A percentile compares a stretch with the other conserved stretches of the same genome.
These are phyloP conservation scores for Monilinia vaccinii-corymbosi DNA, from an alignment of 2,329 filamentous ascomycete genomes.

Conservation along the genomic window DNA sequence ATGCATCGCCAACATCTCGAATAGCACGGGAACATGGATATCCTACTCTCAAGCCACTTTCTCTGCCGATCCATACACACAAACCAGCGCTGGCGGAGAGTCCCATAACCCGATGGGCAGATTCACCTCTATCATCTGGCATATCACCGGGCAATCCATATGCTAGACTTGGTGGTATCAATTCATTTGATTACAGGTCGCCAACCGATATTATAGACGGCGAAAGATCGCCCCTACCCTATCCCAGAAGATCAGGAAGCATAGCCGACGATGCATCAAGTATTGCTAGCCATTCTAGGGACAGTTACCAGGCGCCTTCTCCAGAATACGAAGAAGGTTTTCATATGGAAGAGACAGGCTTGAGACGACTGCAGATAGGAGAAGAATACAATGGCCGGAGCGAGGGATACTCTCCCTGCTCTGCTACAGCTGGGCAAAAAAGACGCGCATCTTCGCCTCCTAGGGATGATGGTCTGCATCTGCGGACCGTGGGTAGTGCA, in stretches of 20 bases:
- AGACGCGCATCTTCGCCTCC: conserved; percentile 54
- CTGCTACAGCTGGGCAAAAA: conserved; percentile 44
- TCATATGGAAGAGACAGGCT: conserved; percentile 44
- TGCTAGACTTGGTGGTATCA: conserved; percentile 17
- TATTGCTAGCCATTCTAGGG: conserved; percentile 42
- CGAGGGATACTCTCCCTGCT: conserved; percentile 25
- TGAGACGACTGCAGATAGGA: conserved; percentile 39
- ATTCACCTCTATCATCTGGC: conserved; percentile 24
- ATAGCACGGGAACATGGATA: conserved; percentile 25
- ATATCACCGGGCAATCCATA: conserved; percentile 24
- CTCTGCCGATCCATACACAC: conserved; percentile 27
- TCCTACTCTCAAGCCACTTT: conserved; percentile 28
- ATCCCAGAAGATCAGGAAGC: conserved; percentile 35
- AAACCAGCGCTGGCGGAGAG: conserved; percentile 25
- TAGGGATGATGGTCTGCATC: conserved; percentile 37
- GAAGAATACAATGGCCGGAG: conserved; percentile 37
- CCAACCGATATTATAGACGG: conserved; percentile 26
- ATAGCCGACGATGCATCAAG: conserved; percentile 41
- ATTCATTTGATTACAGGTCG: conserved; percentile 25
- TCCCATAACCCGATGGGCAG: conserved; percentile 27
- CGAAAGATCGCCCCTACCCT: conserved; percentile 26
- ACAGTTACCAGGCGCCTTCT: conserved; percentile 47
- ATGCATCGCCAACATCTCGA: conserved; percentile 29
- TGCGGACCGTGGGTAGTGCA: conserved; percentile 28
- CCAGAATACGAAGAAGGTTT: conserved; percentile 35